Evolutionary conservation across 108 stramenopile genomes (phyloP).

Genomic region (Nitzschia sp.): DNA sequence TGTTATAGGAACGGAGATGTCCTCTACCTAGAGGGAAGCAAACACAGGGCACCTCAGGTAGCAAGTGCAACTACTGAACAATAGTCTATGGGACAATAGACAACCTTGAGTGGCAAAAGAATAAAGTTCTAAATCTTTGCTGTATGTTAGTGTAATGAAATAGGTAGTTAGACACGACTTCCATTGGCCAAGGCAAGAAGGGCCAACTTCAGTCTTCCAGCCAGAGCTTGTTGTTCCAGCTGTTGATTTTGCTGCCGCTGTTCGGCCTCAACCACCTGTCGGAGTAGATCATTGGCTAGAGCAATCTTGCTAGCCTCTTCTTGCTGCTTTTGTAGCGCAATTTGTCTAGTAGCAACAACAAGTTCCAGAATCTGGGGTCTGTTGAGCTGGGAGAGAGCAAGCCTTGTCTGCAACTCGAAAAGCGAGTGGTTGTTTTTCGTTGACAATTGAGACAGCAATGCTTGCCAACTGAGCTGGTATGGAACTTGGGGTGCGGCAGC

Average conservation of each 20-base stretch:
- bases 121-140: too few species aligned
- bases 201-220: not conserved
- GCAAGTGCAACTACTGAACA: too few species aligned
- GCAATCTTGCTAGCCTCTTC: not conserved
- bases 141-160: too few species aligned
- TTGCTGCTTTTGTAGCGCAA: not conserved
- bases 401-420: not conserved
- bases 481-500: not conserved
- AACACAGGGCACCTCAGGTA: too few species aligned
- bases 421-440: not conserved
- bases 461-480: not conserved
- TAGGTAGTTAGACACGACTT: not conserved
- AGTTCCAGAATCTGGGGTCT: not conserved
- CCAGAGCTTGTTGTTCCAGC: conserved; percentile 3
- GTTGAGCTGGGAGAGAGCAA: not conserved
- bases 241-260: not conserved
- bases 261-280: not conserved
- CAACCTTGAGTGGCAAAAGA: too few species aligned
- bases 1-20: too few species aligned
- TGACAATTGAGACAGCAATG: not conserved
- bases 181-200: not conserved
- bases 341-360: not conserved
- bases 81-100: too few species aligned
- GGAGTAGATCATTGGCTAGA: not conserved
- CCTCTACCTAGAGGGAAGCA: too few species aligned